Evolutionary conservation across 2,329 filamentous ascomycete species (phyloP).

Genomic region (Penicillium sclerotigenum): DNA sequence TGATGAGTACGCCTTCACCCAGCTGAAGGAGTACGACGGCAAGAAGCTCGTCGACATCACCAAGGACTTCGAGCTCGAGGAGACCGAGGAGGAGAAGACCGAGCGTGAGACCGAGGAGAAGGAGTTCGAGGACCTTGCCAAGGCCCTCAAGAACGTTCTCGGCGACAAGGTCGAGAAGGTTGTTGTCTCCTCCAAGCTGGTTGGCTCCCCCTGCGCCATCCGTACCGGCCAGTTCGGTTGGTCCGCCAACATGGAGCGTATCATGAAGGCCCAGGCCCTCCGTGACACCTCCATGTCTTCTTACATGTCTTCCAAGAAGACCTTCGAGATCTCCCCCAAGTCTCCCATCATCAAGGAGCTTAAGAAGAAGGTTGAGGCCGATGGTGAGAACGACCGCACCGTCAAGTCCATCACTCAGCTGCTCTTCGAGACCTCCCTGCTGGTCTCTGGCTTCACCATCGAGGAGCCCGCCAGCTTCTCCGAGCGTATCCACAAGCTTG

Average conservation of each 20-base stretch:
- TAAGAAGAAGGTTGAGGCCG: slow-evolving; percentile 97
- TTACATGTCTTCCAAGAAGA: slow-evolving; percentile 99
- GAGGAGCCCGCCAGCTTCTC: slow-evolving; percentile 97
- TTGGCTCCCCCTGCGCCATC: slow-evolving; percentile 93
- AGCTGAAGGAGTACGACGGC: slow-evolving; percentile 99
- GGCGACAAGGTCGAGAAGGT: slow-evolving; percentile 99
- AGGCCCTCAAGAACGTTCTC: slow-evolving; percentile 98
- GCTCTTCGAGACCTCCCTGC: slow-evolving; percentile 96
- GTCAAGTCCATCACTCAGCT: slow-evolving; percentile 99
- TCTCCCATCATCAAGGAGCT: slow-evolving; percentile 97
- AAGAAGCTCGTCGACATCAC: slow-evolving; percentile 99
- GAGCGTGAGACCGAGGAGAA: slow-evolving; percentile 94
- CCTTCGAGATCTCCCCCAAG: slow-evolving; percentile 99
- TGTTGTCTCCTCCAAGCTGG: slow-evolving; percentile 96
- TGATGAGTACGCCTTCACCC: slow-evolving; percentile 98
- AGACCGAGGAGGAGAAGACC: slow-evolving; percentile 99
- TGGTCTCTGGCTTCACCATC: slow-evolving; percentile 99
- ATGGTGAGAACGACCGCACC: slow-evolving; percentile 97
- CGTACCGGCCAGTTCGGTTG: slow-evolving; percentile 99
- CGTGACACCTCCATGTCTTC: slow-evolving; percentile 99
- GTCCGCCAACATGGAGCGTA: slow-evolving; percentile 99
- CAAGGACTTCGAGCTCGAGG: slow-evolving; percentile 99
- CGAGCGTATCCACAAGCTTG: slow-evolving; percentile 99
- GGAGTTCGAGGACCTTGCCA: slow-evolving; percentile 91
- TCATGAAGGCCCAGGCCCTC: slow-evolving; percentile 99